Conservation (phyloP, 805 yeast species). For the Metschnikowia drakensbergensis region DNA sequence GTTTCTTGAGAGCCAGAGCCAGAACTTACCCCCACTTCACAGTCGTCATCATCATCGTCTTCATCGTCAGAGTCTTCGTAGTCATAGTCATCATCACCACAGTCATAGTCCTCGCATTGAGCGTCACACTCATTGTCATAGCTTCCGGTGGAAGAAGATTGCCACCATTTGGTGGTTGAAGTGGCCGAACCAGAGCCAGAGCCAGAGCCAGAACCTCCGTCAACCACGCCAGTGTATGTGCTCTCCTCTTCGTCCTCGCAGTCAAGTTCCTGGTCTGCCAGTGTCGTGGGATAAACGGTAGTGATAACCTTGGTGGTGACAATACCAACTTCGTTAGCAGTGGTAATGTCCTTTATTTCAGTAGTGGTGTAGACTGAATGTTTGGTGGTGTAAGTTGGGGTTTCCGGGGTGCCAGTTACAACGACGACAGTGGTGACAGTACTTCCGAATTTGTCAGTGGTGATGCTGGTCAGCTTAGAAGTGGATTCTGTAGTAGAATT, state of each 20-base stretch:
- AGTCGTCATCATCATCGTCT: conserved; percentile 10
- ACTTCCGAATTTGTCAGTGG: conserved; percentile 3
- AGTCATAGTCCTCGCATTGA: conserved; percentile 16
- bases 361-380: conserved; percentile 10
- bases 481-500: background rate
- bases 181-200: conserved; percentile 5
- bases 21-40: conserved; percentile 4
- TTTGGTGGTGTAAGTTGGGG: conserved; percentile 4
- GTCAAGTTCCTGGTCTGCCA: conserved; percentile 9
- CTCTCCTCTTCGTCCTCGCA: conserved; percentile 13
- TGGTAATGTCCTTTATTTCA: conserved; percentile 5
- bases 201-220: conserved; percentile 4
- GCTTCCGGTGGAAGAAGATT: conserved; percentile 7
- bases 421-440: conserved; percentile 5
- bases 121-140: conserved; percentile 16
- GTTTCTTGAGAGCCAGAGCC: conserved; percentile 6
- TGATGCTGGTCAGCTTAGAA: conserved; percentile 1
- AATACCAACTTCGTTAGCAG: conserved; percentile 12
- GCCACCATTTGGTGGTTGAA: conserved; percentile 16
- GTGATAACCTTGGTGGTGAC: conserved; percentile 12
- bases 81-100: conserved; percentile 19
- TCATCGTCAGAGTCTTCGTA: conserved; percentile 17
- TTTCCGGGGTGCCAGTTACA: conserved; percentile 3
- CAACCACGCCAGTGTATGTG: conserved; percentile 7
- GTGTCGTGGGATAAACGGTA: conserved; percentile 12